Percentiles rank a stretch among this genome's conserved stretches.
Conservation (phyloP, 768 basidiomycete genomes). For the Solioccasus polychromus region DNA sequence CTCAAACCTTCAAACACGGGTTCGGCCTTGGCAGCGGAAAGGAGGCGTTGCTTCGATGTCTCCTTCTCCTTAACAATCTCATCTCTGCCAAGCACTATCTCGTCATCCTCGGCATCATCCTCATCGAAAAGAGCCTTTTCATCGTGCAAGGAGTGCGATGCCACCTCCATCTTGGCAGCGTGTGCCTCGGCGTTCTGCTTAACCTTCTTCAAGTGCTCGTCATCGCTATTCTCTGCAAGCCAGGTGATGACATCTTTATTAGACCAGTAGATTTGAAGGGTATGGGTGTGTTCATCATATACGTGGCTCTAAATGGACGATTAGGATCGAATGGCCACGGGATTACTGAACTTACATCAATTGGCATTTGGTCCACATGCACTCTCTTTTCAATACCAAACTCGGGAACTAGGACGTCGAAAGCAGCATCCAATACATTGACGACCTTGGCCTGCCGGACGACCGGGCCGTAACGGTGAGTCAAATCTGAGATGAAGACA, state of each 20-base stretch:
- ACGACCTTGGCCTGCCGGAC: constrained; percentile 94
- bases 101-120: constrained; percentile 77
- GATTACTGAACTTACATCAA: constrained; percentile 61
- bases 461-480: constrained; percentile 93
- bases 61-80: constrained; percentile 42
- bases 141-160: constrained; percentile 79
- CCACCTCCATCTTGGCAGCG: constrained; percentile 87
- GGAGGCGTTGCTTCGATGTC: constrained; percentile 71
- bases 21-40: constrained; percentile 72
- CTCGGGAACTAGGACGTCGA: constrained; percentile 93
- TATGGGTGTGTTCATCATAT: constrained; percentile 91
- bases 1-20: constrained; percentile 85
- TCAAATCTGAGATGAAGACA: constrained; percentile 90
- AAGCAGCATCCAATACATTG: constrained; percentile 95
- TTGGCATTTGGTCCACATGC: constrained; percentile 98
- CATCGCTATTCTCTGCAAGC: constrained; percentile 94
- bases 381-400: constrained; percentile 99
- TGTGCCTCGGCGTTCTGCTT: constrained; percentile 91
- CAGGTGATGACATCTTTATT: constrained; percentile 89
- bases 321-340: constrained; percentile 13
- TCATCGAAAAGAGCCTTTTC: constrained; percentile 88
- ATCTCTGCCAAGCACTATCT: constrained; percentile 73
- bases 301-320: constrained; percentile 73
- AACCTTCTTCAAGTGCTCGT: constrained; percentile 93
- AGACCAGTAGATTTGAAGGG: constrained; percentile 96